Conservation (phyloP, 768 basidiomycete species). For the Cubamyces sp. region DNA sequence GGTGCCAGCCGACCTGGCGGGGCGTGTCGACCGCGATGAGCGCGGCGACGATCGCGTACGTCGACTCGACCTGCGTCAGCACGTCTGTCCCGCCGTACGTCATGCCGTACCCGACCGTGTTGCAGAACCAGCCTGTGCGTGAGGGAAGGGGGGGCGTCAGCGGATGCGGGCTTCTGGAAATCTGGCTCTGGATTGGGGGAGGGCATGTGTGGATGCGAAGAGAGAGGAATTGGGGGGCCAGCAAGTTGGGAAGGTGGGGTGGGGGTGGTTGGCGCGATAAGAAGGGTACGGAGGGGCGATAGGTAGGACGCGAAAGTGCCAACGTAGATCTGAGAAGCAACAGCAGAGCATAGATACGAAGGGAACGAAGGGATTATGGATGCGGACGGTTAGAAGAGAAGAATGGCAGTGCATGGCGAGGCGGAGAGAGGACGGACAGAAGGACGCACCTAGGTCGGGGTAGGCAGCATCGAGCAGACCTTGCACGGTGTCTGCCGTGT, state of each 20-base stretch:
- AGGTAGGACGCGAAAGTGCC: no score
- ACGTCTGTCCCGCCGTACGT: conserved; percentile 54
- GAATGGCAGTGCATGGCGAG: background rate
- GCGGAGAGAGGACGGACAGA: background rate
- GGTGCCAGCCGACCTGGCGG: conserved; percentile 68
- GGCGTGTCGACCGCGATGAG: conserved; percentile 66
- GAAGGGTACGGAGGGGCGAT: no score
- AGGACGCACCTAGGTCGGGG: conserved; percentile 60
- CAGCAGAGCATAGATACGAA: background rate
- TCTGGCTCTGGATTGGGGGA: background rate
- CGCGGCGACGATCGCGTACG: conserved; percentile 62
- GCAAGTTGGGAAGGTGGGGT: background rate
- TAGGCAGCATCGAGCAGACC: conserved; percentile 52
- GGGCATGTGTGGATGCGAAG: conserved; percentile 1
- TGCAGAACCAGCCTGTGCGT: conserved; percentile 55
- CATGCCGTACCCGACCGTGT: conserved; percentile 58
- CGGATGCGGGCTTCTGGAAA: background rate
- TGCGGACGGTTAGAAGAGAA: no score
- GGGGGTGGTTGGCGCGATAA: background rate
- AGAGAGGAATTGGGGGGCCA: background rate
- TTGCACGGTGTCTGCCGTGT: conserved; percentile 53
- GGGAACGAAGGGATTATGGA: background rate
- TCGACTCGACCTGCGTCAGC: conserved; percentile 56
- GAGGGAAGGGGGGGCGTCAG: background rate
- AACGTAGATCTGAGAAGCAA: no score